Evolutionary conservation across 768 basidiomycete genomes (phyloP).

Genomic region (Tubosaeta brunneosetosa): DNA sequence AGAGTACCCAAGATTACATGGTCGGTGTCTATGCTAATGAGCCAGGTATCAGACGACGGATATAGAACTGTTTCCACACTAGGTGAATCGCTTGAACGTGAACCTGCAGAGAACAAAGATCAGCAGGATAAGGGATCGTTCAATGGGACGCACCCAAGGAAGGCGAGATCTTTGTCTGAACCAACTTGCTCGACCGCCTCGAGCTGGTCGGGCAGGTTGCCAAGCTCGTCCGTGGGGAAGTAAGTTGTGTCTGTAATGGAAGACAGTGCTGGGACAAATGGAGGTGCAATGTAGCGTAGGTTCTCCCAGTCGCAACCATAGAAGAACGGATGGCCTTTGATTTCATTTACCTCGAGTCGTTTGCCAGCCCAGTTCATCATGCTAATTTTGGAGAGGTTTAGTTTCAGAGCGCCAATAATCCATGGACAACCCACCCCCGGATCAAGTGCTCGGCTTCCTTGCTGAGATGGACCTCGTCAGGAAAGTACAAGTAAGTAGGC

Average conservation of each 20-base stretch:
- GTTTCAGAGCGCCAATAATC: constrained; percentile 1
- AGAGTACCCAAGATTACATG: constrained; percentile 24
- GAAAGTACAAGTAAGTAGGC: constrained; percentile 87
- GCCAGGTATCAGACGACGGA: constrained; percentile 22
- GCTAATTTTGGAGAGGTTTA: constrained; percentile 33
- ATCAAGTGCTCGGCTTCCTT: constrained; percentile 90
- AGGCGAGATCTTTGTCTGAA: constrained; percentile 65
- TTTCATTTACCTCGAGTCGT: constrained; percentile 75
- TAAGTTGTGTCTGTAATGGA: constrained; percentile 93
- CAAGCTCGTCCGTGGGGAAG: constrained; percentile 93
- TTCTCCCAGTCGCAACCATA: constrained; percentile 92
- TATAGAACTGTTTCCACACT: constrained; percentile 1
- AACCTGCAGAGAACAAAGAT: constrained; percentile 44
- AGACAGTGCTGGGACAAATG: constrained; percentile 90
- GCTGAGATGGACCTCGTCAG: constrained; percentile 92
- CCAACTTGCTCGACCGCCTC: constrained; percentile 58
- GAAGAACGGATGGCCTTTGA: constrained; percentile 93
- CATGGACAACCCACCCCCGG: constrained; percentile 50
- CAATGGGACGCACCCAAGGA: constrained; percentile 48
- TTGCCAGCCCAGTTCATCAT: constrained; percentile 82
- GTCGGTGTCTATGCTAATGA: constrained; percentile 26
- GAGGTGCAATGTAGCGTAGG: constrained; percentile 90
- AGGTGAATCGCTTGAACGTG: constrained; percentile 75
- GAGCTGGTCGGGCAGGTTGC: constrained; percentile 58
- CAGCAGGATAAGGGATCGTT: not conserved